Base-by-base conservation (phyloP, 345 rosid species). In the Chamaenerion angustifolium region DNA sequence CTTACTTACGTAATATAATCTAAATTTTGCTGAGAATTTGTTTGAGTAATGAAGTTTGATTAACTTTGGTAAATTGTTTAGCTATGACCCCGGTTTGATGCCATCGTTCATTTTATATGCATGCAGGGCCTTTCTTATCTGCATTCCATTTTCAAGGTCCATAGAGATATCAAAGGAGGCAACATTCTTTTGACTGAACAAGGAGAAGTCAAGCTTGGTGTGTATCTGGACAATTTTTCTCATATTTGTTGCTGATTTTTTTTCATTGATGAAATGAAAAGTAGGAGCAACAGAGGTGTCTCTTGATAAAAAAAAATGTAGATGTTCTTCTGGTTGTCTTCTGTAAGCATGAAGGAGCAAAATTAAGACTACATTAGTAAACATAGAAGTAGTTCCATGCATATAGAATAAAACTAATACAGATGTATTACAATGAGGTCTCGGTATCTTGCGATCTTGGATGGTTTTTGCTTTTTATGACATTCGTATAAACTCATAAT, bases 201-300 rank as follows among this genome's bases (percentile, higher is more conserved):
- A 73, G 98, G 96, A 66, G 98, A 92, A 67, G 96, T 92, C 76
- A 92, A 92, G 68, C 69, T 92, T 72, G 98, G 98, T 92, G 67
- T 80, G 98, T 75, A 66, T 31, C 45, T 16, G 58, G 40, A 27
- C 40, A n/a, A 9, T 12, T 17, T 49, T 47, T 50, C 43, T 8
- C 35, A 23, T 23, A 19, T 19, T 13, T 4, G 13, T 16, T 4
- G 41, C 11, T 17, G 25, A 42, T 12, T 41, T 19, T 11, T 4
- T 9, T 18, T 51, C 63, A 40, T 46, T 37, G 14, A 47, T 47
- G 31, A 47, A 46, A 12, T 48, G 10, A 31, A 31, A 7, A 31
- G 37, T 7, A 31, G 8, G 8, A 31, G 37, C 37, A 31, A 31
- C 10, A 31, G 37, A 31, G 37, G 37, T 1, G 37, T 31, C 37